These are phyloP conservation scores for Colletotrichum gloeosporioides DNA, from an alignment of 2,329 filamentous ascomycete species.

Conservation along the genomic window DNA sequence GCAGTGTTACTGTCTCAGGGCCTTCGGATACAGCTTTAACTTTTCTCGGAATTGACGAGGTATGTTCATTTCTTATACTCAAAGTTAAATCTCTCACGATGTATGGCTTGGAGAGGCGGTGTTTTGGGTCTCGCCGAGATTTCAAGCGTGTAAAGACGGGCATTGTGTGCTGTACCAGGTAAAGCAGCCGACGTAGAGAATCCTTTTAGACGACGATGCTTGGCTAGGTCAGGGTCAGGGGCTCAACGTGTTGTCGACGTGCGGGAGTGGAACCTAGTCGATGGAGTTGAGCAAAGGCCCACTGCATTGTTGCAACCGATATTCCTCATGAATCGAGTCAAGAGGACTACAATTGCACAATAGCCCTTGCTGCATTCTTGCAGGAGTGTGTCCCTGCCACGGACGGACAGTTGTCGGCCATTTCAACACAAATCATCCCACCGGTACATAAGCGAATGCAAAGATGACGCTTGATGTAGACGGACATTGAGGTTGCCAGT, in stretches of 20 bases:
- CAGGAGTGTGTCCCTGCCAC: neutral
- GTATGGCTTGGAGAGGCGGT: neutral
- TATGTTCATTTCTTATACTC: neutral
- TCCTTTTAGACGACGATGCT: neutral
- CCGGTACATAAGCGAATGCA: neutral
- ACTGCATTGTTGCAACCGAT: neutral
- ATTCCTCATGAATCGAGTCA: neutral
- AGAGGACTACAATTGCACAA: neutral
- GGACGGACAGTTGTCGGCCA: neutral
- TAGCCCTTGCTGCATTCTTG: neutral
- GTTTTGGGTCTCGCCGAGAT: neutral
- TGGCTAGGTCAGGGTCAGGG: slow-evolving; percentile 4
- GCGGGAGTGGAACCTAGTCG: neutral
- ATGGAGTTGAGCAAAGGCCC: neutral
- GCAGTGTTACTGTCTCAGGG: neutral
- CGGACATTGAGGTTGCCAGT: neutral
- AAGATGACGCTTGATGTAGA: neutral
- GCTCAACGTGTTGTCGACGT: neutral
- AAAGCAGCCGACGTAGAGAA: neutral
- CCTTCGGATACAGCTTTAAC: neutral
- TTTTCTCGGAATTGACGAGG: neutral
- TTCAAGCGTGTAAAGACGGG: neutral
- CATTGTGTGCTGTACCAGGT: neutral
- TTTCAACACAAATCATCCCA: neutral
- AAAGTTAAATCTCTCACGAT: neutral